phyloP scores from a whole-genome alignment of 2,329 filamentous ascomycete genomes.

The Cytospora chrysosperma region DNA sequence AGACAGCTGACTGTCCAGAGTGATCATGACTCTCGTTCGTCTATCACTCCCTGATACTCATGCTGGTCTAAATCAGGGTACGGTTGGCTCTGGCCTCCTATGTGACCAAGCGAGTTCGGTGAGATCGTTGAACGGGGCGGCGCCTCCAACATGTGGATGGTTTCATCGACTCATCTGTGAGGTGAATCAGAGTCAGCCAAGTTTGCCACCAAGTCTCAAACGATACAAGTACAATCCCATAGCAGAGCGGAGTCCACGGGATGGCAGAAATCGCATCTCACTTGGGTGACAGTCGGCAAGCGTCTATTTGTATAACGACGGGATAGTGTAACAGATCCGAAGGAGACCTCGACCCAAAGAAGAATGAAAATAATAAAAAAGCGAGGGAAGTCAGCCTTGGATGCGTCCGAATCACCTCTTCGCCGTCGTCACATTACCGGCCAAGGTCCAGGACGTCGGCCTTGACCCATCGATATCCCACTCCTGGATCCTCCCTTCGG shows the following conservation, averaged over 20 bases:
- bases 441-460: neutral
- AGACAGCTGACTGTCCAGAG: too few species aligned
- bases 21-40: too few species aligned
- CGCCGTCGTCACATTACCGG: neutral
- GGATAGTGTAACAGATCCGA: neutral
- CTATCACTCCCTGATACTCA: too few species aligned
- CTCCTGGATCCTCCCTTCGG: neutral
- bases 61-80: too few species aligned
- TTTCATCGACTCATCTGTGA: neutral
- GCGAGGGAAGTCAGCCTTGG: neutral
- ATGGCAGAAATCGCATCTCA: neutral
- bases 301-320: neutral
- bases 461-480: constrained; percentile 7
- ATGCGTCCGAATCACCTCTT: neutral
- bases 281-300: neutral
- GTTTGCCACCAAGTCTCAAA: neutral
- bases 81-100: too few species aligned
- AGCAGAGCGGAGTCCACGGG: too few species aligned
- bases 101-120: too few species aligned
- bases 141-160: too few species aligned
- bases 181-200: neutral
- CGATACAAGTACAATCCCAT: neutral
- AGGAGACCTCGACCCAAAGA: too few species aligned
- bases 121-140: too few species aligned
- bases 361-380: too few species aligned